phyloP scores from a whole-genome alignment of 176 grass and related monocot genomes.

The Phoenix dactylifera region DNA sequence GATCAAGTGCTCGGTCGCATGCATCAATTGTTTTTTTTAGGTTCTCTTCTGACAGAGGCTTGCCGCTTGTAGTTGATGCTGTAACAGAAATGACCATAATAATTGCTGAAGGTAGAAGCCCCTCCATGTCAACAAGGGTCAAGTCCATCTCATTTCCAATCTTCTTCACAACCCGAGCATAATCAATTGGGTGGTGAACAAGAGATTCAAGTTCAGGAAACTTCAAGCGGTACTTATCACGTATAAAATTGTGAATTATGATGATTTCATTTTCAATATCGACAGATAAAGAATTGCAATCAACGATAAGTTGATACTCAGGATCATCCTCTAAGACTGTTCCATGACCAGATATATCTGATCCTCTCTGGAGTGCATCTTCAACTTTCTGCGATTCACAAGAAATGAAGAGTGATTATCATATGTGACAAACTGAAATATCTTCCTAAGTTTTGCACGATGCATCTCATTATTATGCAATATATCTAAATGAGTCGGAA shows the following conservation, averaged over 20 bases:
- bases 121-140: conserved; percentile 76
- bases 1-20: conserved; percentile 67
- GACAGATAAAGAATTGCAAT: conserved; percentile 81
- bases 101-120: conserved; percentile 80
- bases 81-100: conserved; percentile 85
- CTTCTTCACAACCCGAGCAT: conserved; percentile 87
- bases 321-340: conserved; percentile 70
- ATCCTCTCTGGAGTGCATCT: conserved; percentile 57
- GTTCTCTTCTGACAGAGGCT: conserved; percentile 68
- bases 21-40: conserved; percentile 64
- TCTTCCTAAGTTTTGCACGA: too few species aligned
- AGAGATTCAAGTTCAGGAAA: conserved; percentile 85
- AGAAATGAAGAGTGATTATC: too few species aligned
- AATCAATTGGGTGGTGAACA: conserved; percentile 90
- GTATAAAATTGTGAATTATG: conserved; percentile 94
- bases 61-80: conserved; percentile 82
- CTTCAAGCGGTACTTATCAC: conserved; percentile 76
- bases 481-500: too few species aligned
- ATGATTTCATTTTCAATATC: conserved; percentile 89
- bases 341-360: conserved; percentile 36
- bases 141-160: conserved; percentile 86
- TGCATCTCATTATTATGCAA: too few species aligned
- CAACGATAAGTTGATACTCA: conserved; percentile 82
- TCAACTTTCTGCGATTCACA: conserved; percentile 53
- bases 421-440: too few species aligned